A percentile compares a stretch with the other conserved stretches of the same genome.
These are phyloP conservation scores for Stachybotrys elegans DNA, from an alignment of 2,329 filamentous ascomycete species.

Conservation along the genomic window DNA sequence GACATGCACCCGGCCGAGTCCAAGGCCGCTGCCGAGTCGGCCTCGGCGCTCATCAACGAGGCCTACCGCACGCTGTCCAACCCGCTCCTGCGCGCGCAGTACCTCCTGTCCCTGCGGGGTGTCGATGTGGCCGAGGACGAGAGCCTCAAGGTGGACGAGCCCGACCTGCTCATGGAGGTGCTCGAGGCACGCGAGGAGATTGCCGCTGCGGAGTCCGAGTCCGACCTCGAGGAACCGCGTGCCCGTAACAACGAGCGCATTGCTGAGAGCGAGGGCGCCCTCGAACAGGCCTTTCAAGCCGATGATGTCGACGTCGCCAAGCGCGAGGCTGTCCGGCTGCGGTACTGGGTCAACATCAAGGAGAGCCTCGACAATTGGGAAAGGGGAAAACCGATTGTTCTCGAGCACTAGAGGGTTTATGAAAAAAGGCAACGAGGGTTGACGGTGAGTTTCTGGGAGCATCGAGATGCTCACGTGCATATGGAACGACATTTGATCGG, in stretches of 20 bases:
- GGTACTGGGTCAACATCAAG: conserved; percentile 88
- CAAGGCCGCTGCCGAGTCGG: conserved; percentile 63
- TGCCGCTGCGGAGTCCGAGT: conserved; percentile 65
- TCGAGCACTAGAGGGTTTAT: conserved; percentile 40
- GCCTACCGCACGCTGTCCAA: conserved; percentile 81
- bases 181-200: conserved; percentile 74
- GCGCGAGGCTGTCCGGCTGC: conserved; percentile 67
- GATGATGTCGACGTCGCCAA: conserved; percentile 65
- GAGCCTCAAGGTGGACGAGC: conserved; percentile 60
- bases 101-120: conserved; percentile 69
- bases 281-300: conserved; percentile 61
- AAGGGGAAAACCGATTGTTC: conserved; percentile 57
- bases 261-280: conserved; percentile 49
- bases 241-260: conserved; percentile 66
- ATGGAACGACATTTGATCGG: background rate
- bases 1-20: conserved; percentile 55
- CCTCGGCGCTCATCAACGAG: conserved; percentile 82
- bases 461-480: background rate
- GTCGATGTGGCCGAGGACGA: conserved; percentile 80
- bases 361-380: conserved; percentile 83
- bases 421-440: too few relatives aligned
- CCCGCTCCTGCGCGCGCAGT: conserved; percentile 81
- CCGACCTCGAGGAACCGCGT: conserved; percentile 55
- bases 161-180: conserved; percentile 69
- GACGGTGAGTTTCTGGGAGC: too few relatives aligned